phyloP scores from a whole-genome alignment of 129 eudicot species.

The Dittrichia graveolens region DNA sequence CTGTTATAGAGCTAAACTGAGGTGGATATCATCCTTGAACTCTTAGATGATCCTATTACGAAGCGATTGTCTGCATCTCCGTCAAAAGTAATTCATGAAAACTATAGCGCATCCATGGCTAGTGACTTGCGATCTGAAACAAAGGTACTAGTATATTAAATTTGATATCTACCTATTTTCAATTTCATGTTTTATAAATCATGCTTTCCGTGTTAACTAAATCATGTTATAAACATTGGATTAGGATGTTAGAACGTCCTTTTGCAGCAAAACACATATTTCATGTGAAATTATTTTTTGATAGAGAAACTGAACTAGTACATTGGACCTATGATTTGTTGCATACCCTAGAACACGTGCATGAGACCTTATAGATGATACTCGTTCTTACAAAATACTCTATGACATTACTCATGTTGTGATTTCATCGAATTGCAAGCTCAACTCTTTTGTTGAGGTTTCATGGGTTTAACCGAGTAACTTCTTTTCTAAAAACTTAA shows the following conservation, averaged over 20 bases:
- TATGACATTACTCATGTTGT: too few relatives aligned
- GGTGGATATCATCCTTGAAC: slow-evolving; percentile 16
- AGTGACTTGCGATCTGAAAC: slow-evolving; percentile 37
- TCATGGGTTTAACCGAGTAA: too few relatives aligned
- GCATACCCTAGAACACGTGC: too few relatives aligned
- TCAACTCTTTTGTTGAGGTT: too few relatives aligned
- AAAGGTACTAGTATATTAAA: slow-evolving; percentile 43
- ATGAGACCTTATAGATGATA: too few relatives aligned
- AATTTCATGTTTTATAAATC: slow-evolving; percentile 4
- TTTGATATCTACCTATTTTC: neutral
- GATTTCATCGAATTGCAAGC: too few relatives aligned
- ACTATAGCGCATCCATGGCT: slow-evolving; percentile 30
- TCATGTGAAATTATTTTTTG: too few relatives aligned
- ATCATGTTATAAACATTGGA: slow-evolving; percentile 1
- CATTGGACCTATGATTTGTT: too few relatives aligned
- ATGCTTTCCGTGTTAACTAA: neutral
- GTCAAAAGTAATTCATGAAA: slow-evolving; percentile 45
- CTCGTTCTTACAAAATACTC: too few relatives aligned
- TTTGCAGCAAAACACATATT: too few relatives aligned
- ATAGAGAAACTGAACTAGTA: too few relatives aligned
- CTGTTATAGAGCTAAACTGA: neutral
- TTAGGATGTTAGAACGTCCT: slow-evolving; percentile 4
- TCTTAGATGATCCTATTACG: slow-evolving; percentile 83
- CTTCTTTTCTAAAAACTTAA: too few relatives aligned
- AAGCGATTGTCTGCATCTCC: slow-evolving; percentile 57